Evolutionary conservation across 1,139 yeast genomes (phyloP), one percentile per base, ranked within the genome.

Genomic region (Hyphopichia wangnamkhiaoensis): DNA sequence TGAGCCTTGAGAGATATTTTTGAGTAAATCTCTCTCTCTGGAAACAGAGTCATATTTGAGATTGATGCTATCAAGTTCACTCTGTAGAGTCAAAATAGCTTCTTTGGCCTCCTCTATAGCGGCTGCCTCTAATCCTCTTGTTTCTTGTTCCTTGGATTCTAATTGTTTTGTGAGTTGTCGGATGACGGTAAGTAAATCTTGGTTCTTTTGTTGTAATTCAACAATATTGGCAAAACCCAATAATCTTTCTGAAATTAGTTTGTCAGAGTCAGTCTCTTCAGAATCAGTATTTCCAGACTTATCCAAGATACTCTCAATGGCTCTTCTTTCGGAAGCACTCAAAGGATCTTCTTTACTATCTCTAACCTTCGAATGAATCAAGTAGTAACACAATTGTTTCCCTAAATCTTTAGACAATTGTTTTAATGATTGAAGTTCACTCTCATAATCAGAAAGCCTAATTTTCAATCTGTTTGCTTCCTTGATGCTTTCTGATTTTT

Each of bases 101-200:
- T 82, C 82, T 43, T 81, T 81, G 3, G 96, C 96, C 48, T 84
- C 94, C 37, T 74, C 75, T 8, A 84, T 71, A 1, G 85, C 86
- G 9, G 72, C 67, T n/a, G 77, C 72, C 52, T 82, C 88, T 26
- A 77, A 51, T 13, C 55, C 63, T 37, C 52, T 58, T 13, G 65
- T 64, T 43, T 74, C 61, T 40, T 65, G 68, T 33, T 73, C 71
- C 39, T 70, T 65, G 4, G 68, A 59, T 54, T 91, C 97, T 47
- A 90, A 68, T 52, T 79, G 77, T 34, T 74, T 70, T 9, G 93
- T 91, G 24, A 91, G 68, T 38, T 78, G 79, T 44, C 97, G 73
- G 0, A 86, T 80, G 2, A 85, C 78, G 29, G 71, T 65, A 23
- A 90, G 63, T 30, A 91, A 70, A 39, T 86, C 85, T 48, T 82